These are phyloP conservation scores for Mycena olivaceomarginata DNA, from an alignment of 768 basidiomycete genomes.

Conservation along the genomic window DNA sequence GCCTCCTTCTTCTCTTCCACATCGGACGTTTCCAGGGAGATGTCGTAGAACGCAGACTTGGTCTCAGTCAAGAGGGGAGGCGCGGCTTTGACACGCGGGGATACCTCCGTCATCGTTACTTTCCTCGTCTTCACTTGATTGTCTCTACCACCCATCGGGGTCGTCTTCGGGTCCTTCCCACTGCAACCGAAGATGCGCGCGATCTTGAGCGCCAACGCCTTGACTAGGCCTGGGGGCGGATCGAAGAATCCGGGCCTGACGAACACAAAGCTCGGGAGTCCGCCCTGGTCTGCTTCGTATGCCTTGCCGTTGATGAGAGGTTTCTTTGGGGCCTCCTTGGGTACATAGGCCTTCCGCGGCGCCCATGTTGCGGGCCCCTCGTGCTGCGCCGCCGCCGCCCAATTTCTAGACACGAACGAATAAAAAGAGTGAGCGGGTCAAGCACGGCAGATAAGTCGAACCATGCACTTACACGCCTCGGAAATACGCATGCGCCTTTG, in stretches of 20 bases:
- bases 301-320: not conserved
- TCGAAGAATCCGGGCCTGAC: not conserved
- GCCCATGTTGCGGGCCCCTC: constrained; percentile 13
- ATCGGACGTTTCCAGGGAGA: too few relatives aligned
- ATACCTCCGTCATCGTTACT: too few relatives aligned
- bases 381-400: constrained; percentile 10
- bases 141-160: too few relatives aligned
- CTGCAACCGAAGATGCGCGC: not conserved
- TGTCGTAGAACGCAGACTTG: too few relatives aligned
- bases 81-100: too few relatives aligned
- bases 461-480: not conserved
- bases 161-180: too few relatives aligned
- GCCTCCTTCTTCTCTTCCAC: too few relatives aligned
- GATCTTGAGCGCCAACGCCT: not conserved
- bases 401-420: not conserved
- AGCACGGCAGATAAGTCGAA: not conserved
- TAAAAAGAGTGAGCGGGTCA: not conserved
- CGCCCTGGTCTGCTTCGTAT: not conserved
- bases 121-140: too few relatives aligned
- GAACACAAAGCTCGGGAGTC: not conserved
- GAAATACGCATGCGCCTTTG: constrained; percentile 20
- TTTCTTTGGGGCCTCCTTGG: not conserved
- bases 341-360: constrained; percentile 11
- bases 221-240: not conserved
- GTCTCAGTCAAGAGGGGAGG: too few relatives aligned